These are phyloP conservation scores for Capsicum rhomboideum DNA, from an alignment of 257 asterid species.

Conservation along the genomic window DNA sequence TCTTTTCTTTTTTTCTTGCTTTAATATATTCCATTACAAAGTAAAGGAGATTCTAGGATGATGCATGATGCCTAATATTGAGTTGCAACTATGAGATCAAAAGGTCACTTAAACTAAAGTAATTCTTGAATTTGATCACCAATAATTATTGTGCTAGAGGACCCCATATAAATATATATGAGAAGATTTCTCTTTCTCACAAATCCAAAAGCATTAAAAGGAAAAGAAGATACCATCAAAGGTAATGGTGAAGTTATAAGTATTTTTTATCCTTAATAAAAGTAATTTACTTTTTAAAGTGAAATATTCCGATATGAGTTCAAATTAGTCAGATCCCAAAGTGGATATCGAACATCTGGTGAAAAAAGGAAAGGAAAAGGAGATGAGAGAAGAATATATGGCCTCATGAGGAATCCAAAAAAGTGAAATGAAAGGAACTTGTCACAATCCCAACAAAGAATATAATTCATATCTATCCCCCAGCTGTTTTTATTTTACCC, in stretches of 20 bases:
- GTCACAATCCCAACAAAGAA: constrained; percentile 51
- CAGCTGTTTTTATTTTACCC: constrained; percentile 1
- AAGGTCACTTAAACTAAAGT: constrained; percentile 21
- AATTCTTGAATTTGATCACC: constrained; percentile 32
- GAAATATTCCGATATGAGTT: accelerated
- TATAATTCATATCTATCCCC: constrained; percentile 26
- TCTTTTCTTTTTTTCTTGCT: constrained; percentile 22
- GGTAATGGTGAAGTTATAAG: background rate
- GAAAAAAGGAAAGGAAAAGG: background rate
- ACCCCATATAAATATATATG: constrained; percentile 14
- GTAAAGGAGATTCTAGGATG: constrained; percentile 91
- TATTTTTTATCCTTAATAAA: background rate
- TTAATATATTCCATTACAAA: constrained; percentile 53
- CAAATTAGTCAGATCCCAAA: background rate
- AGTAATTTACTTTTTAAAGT: accelerated
- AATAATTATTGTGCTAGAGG: constrained; percentile 44
- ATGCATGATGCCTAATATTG: constrained; percentile 30
- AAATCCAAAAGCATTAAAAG: constrained; percentile 27
- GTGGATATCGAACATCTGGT: background rate
- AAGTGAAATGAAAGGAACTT: constrained; percentile 46
- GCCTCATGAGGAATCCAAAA: constrained; percentile 50
- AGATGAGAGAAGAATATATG: constrained; percentile 29
- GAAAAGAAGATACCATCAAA: background rate
- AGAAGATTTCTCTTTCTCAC: constrained; percentile 19
- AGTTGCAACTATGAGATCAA: constrained; percentile 35